Base-by-base conservation (phyloP, 2,329 filamentous ascomycete genomes). In the Colletotrichum abscissum region DNA sequence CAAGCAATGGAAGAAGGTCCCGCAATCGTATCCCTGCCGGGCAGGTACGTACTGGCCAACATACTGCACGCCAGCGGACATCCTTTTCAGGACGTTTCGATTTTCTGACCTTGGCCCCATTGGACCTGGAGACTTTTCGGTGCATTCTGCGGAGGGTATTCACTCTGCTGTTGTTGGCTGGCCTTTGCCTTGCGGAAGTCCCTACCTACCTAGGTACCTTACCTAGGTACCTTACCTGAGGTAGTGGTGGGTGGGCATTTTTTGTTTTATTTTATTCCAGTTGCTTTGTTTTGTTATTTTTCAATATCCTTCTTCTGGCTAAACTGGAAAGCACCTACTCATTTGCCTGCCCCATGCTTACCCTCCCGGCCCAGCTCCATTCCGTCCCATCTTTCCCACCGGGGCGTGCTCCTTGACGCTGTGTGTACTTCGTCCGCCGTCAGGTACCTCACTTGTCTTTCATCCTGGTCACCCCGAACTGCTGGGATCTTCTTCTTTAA, bases 401-500 rank as follows among this genome's bases (percentile, higher is more conserved):
- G 33, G 33, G 33, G 11, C 33, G 46, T 57, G 52, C 33, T 66
- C 35, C 28, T 52, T n/a, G 54, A 42, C 30, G 26, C 54, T 24
- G 63, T 38, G 38, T 24, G 63, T 38, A 57, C 54, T 35, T 35
- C 33, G 33, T 35, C 33, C 11, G 33, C 11, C 3, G 33, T 5
- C 3, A 12, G 33, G 33, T 12, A 35, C 33, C 33, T 35, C 33
- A 35, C 33, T 35, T 35, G 33, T 11, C 33, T 42, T 8, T 12
- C 11, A 22, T 52, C 69, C 67, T 66, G 62, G 56, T 57, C 35
- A 22, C 59, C 71, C 67, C 60, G 56, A 73, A 60, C 56, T 70
- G 63, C 71, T 38, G 71, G 71, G 67, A 57, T 66, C 62, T 38
- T 60, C 52, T 56, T 56, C 57, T 42, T 72, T 66, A 60, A 57